These are phyloP conservation scores for Luffa aegyptiaca DNA, from an alignment of 306 rosid genomes.

Conservation along the genomic window DNA sequence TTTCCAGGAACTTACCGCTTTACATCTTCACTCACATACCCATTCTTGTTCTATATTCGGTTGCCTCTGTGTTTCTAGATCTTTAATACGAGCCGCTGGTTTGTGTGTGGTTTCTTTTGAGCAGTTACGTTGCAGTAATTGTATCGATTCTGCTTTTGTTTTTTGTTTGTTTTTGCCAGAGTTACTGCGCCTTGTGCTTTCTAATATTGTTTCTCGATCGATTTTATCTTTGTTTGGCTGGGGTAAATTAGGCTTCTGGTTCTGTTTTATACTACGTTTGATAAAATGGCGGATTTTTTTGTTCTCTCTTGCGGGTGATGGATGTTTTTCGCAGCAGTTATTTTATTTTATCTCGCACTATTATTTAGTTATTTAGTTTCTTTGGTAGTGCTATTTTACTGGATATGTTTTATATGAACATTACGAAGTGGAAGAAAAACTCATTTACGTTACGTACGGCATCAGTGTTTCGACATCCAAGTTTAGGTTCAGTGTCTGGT, in stretches of 20 bases:
- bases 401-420: not conserved
- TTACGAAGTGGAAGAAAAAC: not conserved
- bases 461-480: not conserved
- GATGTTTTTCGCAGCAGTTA: not conserved
- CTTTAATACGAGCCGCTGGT: not conserved
- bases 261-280: not conserved
- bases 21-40: not conserved
- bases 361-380: not conserved
- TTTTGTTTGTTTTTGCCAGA: not conserved
- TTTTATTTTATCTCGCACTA: not conserved
- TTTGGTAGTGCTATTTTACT: not conserved
- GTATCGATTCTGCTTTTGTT: not conserved
- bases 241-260: not conserved
- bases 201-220: not conserved
- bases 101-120: not conserved
- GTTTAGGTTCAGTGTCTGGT: not conserved
- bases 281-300: not conserved
- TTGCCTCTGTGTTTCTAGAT: not conserved
- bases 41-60: not conserved
- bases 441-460: not conserved
- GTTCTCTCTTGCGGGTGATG: not conserved
- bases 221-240: not conserved
- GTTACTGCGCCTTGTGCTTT: not conserved
- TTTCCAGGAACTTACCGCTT: not conserved
- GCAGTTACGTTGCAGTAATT: not conserved